Evolutionary conservation across 805 yeast species (phyloP).

Genomic region (Lachancea nothofagi): DNA sequence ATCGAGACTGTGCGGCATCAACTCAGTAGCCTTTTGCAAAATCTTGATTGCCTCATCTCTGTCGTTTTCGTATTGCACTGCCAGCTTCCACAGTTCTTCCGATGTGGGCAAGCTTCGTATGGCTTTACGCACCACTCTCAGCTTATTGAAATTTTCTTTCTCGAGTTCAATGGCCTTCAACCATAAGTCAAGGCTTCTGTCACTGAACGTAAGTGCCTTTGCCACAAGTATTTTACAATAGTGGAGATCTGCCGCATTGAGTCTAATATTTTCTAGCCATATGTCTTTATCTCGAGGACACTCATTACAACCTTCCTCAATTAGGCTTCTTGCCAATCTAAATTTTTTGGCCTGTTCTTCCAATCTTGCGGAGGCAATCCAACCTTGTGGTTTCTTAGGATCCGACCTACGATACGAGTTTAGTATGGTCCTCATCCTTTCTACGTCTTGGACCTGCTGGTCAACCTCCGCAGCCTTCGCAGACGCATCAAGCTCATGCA

Average conservation of each 20-base stretch:
- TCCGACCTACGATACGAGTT: slow-evolving; percentile 65
- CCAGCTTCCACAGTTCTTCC: slow-evolving; percentile 60
- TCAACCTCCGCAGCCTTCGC: slow-evolving; percentile 1
- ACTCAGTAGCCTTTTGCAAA: slow-evolving; percentile 57
- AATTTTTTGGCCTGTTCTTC: slow-evolving; percentile 61
- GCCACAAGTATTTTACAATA: slow-evolving; percentile 55
- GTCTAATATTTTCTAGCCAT: slow-evolving; percentile 76
- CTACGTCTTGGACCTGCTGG: slow-evolving; percentile 47
- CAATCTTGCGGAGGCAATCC: slow-evolving; percentile 81
- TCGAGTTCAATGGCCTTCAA: slow-evolving; percentile 63
- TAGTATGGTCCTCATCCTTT: slow-evolving; percentile 53
- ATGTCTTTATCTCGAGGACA: slow-evolving; percentile 65
- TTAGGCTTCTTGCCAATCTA: slow-evolving; percentile 51
- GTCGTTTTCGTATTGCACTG: slow-evolving; percentile 56
- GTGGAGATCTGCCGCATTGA: slow-evolving; percentile 42
- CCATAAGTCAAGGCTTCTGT: slow-evolving; percentile 65
- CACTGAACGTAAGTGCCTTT: slow-evolving; percentile 56
- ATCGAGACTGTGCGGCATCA: slow-evolving; percentile 58
- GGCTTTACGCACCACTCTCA: slow-evolving; percentile 62
- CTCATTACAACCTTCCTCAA: slow-evolving; percentile 67
- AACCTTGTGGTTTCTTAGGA: slow-evolving; percentile 68
- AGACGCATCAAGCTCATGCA: slow-evolving; percentile 36
- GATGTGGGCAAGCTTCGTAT: slow-evolving; percentile 57
- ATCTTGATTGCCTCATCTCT: slow-evolving; percentile 46
- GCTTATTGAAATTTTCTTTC: slow-evolving; percentile 45